A percentile compares a stretch with the other conserved stretches of the same genome.
Conservation (phyloP, 331 rosid genomes). For the Stylosanthes scabra region DNA sequence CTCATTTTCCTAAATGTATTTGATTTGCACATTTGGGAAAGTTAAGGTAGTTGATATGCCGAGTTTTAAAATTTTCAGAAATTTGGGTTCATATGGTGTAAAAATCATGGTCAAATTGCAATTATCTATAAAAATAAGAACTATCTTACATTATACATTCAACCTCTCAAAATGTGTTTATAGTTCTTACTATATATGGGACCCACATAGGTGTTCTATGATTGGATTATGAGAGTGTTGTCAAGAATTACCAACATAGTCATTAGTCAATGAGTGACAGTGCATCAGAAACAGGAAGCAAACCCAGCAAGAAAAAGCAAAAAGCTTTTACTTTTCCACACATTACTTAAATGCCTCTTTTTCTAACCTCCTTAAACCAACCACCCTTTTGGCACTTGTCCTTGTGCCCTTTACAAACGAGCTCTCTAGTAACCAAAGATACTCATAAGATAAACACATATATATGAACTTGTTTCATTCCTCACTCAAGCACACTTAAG, state of each 20-base stretch:
- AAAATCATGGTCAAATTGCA: too few relatives aligned
- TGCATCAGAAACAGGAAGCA: conserved; percentile 39
- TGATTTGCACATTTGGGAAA: too few relatives aligned
- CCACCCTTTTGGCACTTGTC: conserved; percentile 39
- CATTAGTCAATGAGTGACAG: conserved; percentile 23
- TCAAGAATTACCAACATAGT: conserved; percentile 31
- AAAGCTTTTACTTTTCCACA: conserved; percentile 38
- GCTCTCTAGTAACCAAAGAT: neutral
- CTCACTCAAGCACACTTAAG: conserved; percentile 26
- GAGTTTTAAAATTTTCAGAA: too few relatives aligned
- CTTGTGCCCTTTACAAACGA: conserved; percentile 12
- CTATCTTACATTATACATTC: too few relatives aligned
- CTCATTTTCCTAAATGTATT: too few relatives aligned
- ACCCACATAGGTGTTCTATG: neutral
- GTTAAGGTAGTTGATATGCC: too few relatives aligned
- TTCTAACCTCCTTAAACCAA: conserved; percentile 58
- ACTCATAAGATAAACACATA: neutral
- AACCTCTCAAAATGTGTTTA: neutral
- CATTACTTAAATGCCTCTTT: conserved; percentile 40
- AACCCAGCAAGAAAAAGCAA: neutral
- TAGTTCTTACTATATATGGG: neutral
- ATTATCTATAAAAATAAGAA: too few relatives aligned
- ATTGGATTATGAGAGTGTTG: neutral
- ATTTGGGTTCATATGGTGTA: too few relatives aligned
- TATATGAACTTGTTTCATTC: neutral